These are phyloP conservation scores for Suillus alpinus DNA, from an alignment of 768 basidiomycete species.

Conservation along the genomic window DNA sequence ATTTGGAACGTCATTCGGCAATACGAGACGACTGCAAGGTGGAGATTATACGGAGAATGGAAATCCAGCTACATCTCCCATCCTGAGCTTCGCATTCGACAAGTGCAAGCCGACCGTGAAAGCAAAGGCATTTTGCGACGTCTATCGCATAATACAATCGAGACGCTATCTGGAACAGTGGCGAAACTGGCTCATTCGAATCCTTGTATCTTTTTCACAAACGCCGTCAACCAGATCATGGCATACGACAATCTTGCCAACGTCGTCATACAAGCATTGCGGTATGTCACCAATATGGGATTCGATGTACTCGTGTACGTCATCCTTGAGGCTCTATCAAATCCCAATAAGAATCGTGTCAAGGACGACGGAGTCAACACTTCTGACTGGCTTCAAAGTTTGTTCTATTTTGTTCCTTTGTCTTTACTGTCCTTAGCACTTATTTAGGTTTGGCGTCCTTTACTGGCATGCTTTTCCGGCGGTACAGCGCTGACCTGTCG, in stretches of 20 bases:
- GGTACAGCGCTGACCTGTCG: constrained; percentile 80
- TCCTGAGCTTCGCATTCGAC: constrained; percentile 75
- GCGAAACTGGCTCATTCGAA: constrained; percentile 95
- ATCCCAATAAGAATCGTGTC: constrained; percentile 75
- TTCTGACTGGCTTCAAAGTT: constrained; percentile 90
- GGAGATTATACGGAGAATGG: constrained; percentile 97
- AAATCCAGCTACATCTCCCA: constrained; percentile 70
- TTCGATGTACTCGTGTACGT: constrained; percentile 91
- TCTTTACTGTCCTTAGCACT: constrained; percentile 17
- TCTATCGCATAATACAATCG: constrained; percentile 79
- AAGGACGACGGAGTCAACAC: constrained; percentile 92
- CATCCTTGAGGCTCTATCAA: constrained; percentile 82
- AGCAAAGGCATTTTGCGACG: constrained; percentile 88
- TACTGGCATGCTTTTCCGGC: constrained; percentile 86
- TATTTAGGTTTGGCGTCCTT: constrained; percentile 83
- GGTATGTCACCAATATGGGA: constrained; percentile 89
- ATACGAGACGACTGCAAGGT: constrained; percentile 77
- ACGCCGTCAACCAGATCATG: constrained; percentile 92
- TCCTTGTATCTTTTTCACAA: constrained; percentile 86
- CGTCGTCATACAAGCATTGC: constrained; percentile 84
- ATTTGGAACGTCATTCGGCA: constrained; percentile 87
- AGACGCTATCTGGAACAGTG: constrained; percentile 80
- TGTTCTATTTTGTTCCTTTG: constrained; percentile 31
- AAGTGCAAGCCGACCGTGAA: constrained; percentile 82
- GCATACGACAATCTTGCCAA: constrained; percentile 91